These are phyloP conservation scores for Exophiala viscosa DNA, from an alignment of 2,329 filamentous ascomycete genomes.

Conservation along the genomic window DNA sequence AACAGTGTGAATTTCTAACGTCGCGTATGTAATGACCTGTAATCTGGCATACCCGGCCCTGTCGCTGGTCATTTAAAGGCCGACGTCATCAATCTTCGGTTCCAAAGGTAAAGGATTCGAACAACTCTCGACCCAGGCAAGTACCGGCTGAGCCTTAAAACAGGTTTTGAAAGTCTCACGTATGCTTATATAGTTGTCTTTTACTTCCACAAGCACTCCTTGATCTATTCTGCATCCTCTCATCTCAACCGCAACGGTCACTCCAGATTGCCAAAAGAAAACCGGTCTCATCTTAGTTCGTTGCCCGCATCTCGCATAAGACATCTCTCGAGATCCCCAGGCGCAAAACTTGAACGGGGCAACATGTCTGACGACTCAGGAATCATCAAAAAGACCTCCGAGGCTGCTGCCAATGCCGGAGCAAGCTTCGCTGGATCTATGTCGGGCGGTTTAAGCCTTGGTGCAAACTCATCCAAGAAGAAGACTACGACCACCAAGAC, in stretches of 20 bases:
- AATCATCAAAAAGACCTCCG: conserved; percentile 23
- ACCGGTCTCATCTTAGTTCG: too few species aligned
- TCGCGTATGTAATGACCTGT: too few species aligned
- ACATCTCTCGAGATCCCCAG: background rate
- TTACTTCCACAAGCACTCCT: background rate
- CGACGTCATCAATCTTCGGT: too few species aligned
- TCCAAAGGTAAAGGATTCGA: too few species aligned
- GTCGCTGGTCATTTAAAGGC: too few species aligned
- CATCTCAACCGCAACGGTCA: too few species aligned
- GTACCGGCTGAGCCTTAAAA: background rate
- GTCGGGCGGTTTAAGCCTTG: conserved; percentile 21
- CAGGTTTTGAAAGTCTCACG: background rate
- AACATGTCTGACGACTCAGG: conserved; percentile 23
- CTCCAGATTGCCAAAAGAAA: too few species aligned
- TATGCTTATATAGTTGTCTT: background rate
- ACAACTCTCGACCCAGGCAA: too few species aligned
- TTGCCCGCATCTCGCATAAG: too few species aligned
- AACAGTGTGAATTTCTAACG: too few species aligned
- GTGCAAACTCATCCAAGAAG: conserved; percentile 22
- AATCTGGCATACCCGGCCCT: too few species aligned
- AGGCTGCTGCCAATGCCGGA: conserved; percentile 23
- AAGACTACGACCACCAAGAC: conserved; percentile 25
- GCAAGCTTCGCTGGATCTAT: conserved; percentile 23
- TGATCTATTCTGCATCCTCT: background rate
- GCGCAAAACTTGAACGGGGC: background rate